Evolutionary conservation across 192 early-diverging fungal species (phyloP).

Genomic region (Cetraspora pellucida): DNA sequence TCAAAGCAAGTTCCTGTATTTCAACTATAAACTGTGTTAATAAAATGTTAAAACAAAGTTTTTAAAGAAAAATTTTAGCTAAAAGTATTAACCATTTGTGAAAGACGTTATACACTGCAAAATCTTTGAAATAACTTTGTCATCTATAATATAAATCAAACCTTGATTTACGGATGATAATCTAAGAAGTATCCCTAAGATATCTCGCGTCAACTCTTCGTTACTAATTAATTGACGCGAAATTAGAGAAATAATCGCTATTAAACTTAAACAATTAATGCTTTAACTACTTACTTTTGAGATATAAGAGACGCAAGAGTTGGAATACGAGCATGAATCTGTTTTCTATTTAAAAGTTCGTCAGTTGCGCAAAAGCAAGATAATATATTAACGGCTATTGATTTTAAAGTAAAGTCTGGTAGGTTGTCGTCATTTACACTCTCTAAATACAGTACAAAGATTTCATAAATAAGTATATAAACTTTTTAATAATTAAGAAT

Average conservation of each 20-base stretch:
- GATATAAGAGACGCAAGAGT: conserved; percentile 37
- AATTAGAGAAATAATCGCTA: neutral
- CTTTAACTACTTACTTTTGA: conserved; percentile 35
- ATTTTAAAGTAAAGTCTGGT: conserved; percentile 42
- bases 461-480: neutral
- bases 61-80: neutral
- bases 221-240: neutral
- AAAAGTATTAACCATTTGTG: conserved; percentile 31
- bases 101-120: conserved; percentile 35
- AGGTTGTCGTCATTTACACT: conserved; percentile 32
- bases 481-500: neutral
- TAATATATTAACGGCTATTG: conserved; percentile 48
- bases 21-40: conserved; percentile 27
- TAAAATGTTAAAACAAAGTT: neutral
- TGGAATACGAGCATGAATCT: conserved; percentile 42
- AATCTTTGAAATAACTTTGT: conserved; percentile 36
- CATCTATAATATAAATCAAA: conserved; percentile 37
- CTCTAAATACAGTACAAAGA: conserved; percentile 8
- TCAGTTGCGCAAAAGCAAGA: conserved; percentile 42
- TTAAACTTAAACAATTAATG: neutral
- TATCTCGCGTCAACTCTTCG: conserved; percentile 41
- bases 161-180: conserved; percentile 36
- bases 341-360: conserved; percentile 28
- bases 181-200: conserved; percentile 41
- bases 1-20: conserved; percentile 34